A percentile compares a stretch with the other conserved stretches of the same genome.
These are phyloP conservation scores for Blakeslea trispora DNA, from an alignment of 371 early-diverging fungal genomes.

Conservation along the genomic window DNA sequence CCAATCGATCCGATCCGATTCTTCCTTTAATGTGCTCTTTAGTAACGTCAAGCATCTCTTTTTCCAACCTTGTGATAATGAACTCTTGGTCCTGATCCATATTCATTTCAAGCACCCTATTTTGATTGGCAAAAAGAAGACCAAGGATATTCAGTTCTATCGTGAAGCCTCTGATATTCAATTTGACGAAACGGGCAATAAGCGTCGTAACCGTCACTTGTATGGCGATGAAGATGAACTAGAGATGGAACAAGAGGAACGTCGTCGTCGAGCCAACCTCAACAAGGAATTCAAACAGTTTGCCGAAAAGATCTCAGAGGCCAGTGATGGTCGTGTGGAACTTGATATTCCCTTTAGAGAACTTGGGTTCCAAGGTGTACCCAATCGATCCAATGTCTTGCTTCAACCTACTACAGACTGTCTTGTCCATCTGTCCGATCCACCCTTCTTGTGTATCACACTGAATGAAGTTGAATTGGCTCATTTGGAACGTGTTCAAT, in stretches of 20 bases:
- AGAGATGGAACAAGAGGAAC: conserved; percentile 93
- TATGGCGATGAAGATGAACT: conserved; percentile 98
- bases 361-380: conserved; percentile 97
- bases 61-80: conserved; percentile 98
- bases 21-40: conserved; percentile 91
- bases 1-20: conserved; percentile 80
- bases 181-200: conserved; percentile 98
- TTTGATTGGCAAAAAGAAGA: conserved; percentile 98
- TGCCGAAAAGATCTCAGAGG: conserved; percentile 89
- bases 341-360: conserved; percentile 96
- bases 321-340: conserved; percentile 81
- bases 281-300: conserved; percentile 96
- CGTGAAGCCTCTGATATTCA: conserved; percentile 95
- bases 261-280: conserved; percentile 80
- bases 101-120: conserved; percentile 96
- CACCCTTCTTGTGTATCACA: conserved; percentile 95
- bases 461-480: conserved; percentile 97
- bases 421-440: conserved; percentile 96
- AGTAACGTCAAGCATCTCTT: conserved; percentile 98
- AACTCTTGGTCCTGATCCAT: conserved; percentile 94
- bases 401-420: conserved; percentile 98
- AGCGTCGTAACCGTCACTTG: conserved; percentile 79
- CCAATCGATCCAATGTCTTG: conserved; percentile 91
- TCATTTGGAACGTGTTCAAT: conserved; percentile 98
- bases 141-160: conserved; percentile 99